phyloP scores from a whole-genome alignment of 305 asterid species.

The Stenogyne calaminthoides region DNA sequence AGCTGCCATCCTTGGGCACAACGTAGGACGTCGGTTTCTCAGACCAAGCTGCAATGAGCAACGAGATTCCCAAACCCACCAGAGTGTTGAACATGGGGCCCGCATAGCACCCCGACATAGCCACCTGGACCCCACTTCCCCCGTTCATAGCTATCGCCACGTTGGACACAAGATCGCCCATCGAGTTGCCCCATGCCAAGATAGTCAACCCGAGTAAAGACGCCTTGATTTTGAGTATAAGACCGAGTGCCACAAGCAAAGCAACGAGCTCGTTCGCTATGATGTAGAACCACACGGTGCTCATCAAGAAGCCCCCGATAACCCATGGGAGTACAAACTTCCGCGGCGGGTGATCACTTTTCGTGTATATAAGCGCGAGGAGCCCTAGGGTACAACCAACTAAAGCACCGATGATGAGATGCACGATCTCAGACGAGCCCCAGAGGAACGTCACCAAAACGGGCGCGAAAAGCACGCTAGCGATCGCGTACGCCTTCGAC shows the following conservation, averaged over 20 bases:
- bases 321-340: slow-evolving; percentile 65
- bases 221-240: slow-evolving; percentile 59
- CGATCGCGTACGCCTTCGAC: slow-evolving; percentile 74
- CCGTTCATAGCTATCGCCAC: slow-evolving; percentile 73
- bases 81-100: slow-evolving; percentile 93
- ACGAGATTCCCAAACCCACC: slow-evolving; percentile 72
- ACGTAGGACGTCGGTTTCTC: slow-evolving; percentile 46
- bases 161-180: slow-evolving; percentile 85
- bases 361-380: slow-evolving; percentile 51
- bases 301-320: slow-evolving; percentile 82
- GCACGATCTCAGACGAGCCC: slow-evolving; percentile 35
- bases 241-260: slow-evolving; percentile 61
- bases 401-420: slow-evolving; percentile 29
- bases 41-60: slow-evolving; percentile 71
- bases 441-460: slow-evolving; percentile 57
- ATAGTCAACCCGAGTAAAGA: slow-evolving; percentile 69
- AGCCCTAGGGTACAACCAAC: slow-evolving; percentile 51
- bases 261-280: slow-evolving; percentile 83
- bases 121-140: slow-evolving; percentile 74
- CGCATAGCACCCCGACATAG: slow-evolving; percentile 85
- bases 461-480: slow-evolving; percentile 67
- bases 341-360: slow-evolving; percentile 54
- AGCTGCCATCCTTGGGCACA: slow-evolving; percentile 54
- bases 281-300: slow-evolving; percentile 82
- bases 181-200: slow-evolving; percentile 95